These are phyloP conservation scores for Tolypocladium amazonense DNA, from an alignment of 2,329 filamentous ascomycete species.

Conservation along the genomic window DNA sequence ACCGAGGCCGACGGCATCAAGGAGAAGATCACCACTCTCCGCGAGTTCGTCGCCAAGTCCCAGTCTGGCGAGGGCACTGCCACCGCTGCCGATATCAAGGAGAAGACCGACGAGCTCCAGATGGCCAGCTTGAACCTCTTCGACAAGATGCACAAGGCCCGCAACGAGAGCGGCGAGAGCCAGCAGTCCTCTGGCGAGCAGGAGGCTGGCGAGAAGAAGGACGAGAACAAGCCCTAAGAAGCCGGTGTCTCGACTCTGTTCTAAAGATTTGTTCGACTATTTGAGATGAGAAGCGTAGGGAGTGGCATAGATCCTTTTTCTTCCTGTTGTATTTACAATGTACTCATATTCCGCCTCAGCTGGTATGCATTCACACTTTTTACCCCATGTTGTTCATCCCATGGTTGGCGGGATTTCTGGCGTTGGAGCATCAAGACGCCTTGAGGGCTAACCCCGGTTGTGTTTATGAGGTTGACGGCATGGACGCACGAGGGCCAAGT, in stretches of 20 bases:
- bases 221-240: conserved; percentile 55
- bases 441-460: conserved; percentile 27
- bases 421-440: conserved; percentile 43
- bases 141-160: conserved; percentile 99
- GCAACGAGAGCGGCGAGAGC: conserved; percentile 50
- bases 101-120: conserved; percentile 97
- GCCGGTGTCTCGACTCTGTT: conserved; percentile 8
- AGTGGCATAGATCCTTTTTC: conserved; percentile 22
- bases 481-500: conserved; percentile 25
- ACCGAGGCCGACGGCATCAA: conserved; percentile 83
- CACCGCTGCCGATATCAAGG: conserved; percentile 89
- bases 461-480: conserved; percentile 34
- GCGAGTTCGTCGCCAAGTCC: conserved; percentile 87
- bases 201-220: conserved; percentile 63
- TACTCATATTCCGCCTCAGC: conserved; percentile 38
- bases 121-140: conserved; percentile 92
- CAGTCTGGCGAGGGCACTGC: conserved; percentile 81
- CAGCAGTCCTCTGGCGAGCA: conserved; percentile 38
- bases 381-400: conserved; percentile 35
- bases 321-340: conserved; percentile 34
- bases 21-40: conserved; percentile 81
- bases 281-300: conserved; percentile 18
- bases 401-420: conserved; percentile 32
- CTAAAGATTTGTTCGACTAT: conserved; percentile 17
- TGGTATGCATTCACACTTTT: conserved; percentile 26